Evolutionary conservation across 2,329 filamentous ascomycete species (phyloP).

Genomic region (Sporothrix variecibatus): DNA sequence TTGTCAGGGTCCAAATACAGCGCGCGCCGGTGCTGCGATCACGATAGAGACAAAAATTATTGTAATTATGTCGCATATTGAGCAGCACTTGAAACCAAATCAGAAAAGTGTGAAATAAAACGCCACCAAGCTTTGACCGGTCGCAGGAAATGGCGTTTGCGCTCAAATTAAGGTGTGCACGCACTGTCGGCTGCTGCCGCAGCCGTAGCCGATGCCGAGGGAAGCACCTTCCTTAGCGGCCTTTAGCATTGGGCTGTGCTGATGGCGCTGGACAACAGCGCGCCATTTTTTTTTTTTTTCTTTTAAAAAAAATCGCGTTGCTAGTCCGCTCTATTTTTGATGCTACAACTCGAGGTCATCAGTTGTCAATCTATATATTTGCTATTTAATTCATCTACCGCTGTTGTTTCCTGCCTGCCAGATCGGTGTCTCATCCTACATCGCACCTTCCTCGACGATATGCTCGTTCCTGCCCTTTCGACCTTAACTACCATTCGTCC

Average conservation of each 20-base stretch:
- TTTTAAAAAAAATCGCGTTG: background rate
- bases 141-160: background rate
- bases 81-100: background rate
- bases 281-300: background rate
- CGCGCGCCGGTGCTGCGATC: no score
- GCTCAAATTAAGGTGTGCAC: background rate
- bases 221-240: background rate
- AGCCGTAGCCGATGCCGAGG: constrained; percentile 5
- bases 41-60: background rate
- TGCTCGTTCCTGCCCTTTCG: background rate
- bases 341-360: no score
- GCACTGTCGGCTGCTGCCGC: background rate
- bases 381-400: background rate
- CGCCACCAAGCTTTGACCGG: background rate
- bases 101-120: background rate
- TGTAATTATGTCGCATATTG: background rate
- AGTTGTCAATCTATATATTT: no score
- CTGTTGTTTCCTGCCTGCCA: no score
- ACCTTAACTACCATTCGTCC: background rate
- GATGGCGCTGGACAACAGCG: background rate
- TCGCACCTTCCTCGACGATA: background rate
- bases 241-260: background rate
- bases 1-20: background rate
- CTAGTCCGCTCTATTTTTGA: no score
- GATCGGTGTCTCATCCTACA: no score